Evolutionary conservation across 306 rosid genomes (phyloP), one percentile per base, ranked within the genome.

Genomic region (Quercus rubra): DNA sequence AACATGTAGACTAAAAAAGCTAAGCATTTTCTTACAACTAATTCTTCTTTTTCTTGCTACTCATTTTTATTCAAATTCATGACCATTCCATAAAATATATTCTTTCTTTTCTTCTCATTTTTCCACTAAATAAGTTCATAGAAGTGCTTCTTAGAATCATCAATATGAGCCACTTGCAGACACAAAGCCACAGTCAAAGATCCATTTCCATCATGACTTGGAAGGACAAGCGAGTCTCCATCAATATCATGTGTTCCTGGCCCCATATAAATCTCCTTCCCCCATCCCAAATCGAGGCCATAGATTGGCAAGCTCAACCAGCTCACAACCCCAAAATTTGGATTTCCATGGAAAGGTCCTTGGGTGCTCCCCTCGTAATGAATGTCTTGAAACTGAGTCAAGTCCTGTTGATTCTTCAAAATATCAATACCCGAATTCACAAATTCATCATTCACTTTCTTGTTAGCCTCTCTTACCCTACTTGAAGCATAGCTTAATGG

Each of bases 211-310:
- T 75, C 61, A 0, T 74, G 76, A 55, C 87, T 70, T 0, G 85
- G 84, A 73, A 85, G 84, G 57, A 88, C 49, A 77, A 80, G 41
- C 17, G 80, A 58, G 62, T 83, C 80, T 8, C 93, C 97, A 74
- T 92, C 97, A 5, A 20, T 28, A 3, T 64, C 84, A 70, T 86
- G 83, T 1, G 89, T 55, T 4, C 88, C 88, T 0, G 89, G 88
- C 3, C 89, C 91, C 84, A 87, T 86, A 52, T 81, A 83, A 30
- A 79, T 31, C 28, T 86, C 89, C 38, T 85, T 88, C 4, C 93
- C 91, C 94, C 91, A 88, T 5, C 97, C 97, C 76, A 92, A 92
- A 69, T 92, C 92, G 27, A 83, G 74, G 7, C 85, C 92, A 67
- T 88, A 77, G 0, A 90, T 20, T 0, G 94, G 91, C 49, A 92